Conservation (phyloP, 176 grass and related monocot genomes). For the Carex myosuroides region DNA sequence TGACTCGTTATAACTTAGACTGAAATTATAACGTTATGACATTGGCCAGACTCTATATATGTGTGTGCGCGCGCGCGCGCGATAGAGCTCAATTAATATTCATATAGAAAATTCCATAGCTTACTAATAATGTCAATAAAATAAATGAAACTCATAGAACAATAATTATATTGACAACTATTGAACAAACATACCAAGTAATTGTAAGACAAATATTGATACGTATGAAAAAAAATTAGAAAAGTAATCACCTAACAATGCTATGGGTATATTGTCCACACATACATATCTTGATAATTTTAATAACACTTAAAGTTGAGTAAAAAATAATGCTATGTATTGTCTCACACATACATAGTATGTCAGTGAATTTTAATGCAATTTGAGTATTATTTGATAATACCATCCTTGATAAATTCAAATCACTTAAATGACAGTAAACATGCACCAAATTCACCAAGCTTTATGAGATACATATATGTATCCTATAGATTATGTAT, state of each 20-base stretch:
- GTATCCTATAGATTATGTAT: not conserved
- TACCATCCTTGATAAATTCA: not conserved
- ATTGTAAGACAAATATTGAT: not conserved
- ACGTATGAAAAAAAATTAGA: not conserved
- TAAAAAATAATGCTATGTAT: too few relatives aligned
- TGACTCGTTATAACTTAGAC: too few relatives aligned
- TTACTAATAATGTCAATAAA: not conserved
- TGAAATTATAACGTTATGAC: too few relatives aligned
- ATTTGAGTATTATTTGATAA: not conserved
- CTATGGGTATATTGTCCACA: too few relatives aligned
- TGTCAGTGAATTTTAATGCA: not conserved
- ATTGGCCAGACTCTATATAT: too few relatives aligned
- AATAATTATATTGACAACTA: not conserved
- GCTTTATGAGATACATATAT: not conserved
- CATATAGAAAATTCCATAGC: not conserved
- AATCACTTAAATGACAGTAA: too few relatives aligned
- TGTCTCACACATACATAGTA: too few relatives aligned
- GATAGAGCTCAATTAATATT: not conserved
- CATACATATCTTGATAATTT: too few relatives aligned
- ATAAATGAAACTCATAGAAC: not conserved
- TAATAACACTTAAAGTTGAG: too few relatives aligned
- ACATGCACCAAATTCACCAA: not conserved
- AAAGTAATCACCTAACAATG: not conserved
- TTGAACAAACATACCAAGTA: not conserved
- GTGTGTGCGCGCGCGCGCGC: too few relatives aligned